These are phyloP conservation scores for Gypsophila paniculata DNA, from an alignment of 179 eudicot species.

Conservation along the genomic window DNA sequence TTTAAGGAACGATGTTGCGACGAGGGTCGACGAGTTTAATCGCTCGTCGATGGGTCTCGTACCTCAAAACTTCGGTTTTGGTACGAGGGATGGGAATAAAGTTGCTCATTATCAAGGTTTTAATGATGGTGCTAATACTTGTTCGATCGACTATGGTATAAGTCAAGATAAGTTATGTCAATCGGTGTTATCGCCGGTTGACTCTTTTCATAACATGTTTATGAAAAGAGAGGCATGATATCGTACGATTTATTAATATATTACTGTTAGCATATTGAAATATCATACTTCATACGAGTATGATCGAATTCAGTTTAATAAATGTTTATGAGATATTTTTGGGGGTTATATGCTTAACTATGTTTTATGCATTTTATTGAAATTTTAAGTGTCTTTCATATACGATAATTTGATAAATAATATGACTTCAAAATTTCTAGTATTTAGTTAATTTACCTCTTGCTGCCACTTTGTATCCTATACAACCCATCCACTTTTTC, in stretches of 20 bases:
- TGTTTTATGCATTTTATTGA: too few species aligned
- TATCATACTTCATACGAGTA: background rate
- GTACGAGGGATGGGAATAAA: background rate
- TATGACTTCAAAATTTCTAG: too few species aligned
- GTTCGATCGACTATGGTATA: background rate
- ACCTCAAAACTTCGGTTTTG: constrained; percentile 8
- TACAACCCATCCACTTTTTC: too few species aligned
- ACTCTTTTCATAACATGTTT: background rate
- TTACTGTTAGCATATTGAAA: background rate
- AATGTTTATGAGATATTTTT: too few species aligned
- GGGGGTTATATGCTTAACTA: too few species aligned
- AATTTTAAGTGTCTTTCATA: too few species aligned
- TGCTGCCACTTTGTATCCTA: too few species aligned
- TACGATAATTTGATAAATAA: too few species aligned
- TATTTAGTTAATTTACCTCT: too few species aligned
- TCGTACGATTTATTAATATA: background rate
- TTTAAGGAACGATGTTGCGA: constrained; percentile 15
- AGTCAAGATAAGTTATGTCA: background rate
- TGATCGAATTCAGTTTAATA: background rate
- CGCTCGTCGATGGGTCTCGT: background rate
- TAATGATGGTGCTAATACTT: background rate
- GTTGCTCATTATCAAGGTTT: constrained; percentile 6
- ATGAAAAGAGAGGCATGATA: background rate
- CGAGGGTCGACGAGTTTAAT: constrained; percentile 1
- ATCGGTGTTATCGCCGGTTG: background rate